Evolutionary conservation across 2,329 filamentous ascomycete species (phyloP), one percentile per base, ranked within the genome.

Genomic region (Xylaria sp.): DNA sequence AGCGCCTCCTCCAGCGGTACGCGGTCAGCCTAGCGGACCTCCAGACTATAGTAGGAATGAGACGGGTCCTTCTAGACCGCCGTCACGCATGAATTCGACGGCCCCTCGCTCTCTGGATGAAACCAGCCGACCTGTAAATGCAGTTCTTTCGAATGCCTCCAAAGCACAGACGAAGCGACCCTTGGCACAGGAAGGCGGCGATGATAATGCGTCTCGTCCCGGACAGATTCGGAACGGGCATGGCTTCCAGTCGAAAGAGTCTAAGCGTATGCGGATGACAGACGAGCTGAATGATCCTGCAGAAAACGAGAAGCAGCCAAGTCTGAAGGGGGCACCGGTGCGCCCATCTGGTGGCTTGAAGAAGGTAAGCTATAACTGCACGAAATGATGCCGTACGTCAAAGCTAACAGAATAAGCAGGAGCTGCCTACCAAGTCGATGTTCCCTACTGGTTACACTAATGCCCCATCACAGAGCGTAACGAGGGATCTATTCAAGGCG

Each of bases 301-400:
- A 45, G 83, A 86, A 49, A 82, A 82, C 72, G 82, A 87, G 60
- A 83, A 86, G 42, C 82, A 87, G 47, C 84, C 87, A 57, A 86
- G 84, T 50, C 84, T 94, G 70, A 95, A 94, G 80, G 91, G 90
- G 14, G 92, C 92, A 55, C 92, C 93, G 5, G 92, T 96, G 69
- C 88, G 94, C 61, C 92, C 93, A 64, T 96, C 92, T 1, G 89
- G 84, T 51, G 82, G 80, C 37, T 79, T 83, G 71, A 87, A 86
- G 76, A 94, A 92, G 85, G 89, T 92, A 79, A 78, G 81, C 59
- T 53, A 62, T 43, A 47, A 11, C 28, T 15, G 23, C 64, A 25
- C 28, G 14, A 3, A 17, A 56, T 52, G 35, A 38, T 54, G 9
- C 6, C 43, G 38, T 12, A 12, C 7, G n/a, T 25, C 19, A 52